Evolutionary conservation across 2,329 filamentous ascomycete genomes (phyloP).

Genomic region (Aspergillus aculeatinus): DNA sequence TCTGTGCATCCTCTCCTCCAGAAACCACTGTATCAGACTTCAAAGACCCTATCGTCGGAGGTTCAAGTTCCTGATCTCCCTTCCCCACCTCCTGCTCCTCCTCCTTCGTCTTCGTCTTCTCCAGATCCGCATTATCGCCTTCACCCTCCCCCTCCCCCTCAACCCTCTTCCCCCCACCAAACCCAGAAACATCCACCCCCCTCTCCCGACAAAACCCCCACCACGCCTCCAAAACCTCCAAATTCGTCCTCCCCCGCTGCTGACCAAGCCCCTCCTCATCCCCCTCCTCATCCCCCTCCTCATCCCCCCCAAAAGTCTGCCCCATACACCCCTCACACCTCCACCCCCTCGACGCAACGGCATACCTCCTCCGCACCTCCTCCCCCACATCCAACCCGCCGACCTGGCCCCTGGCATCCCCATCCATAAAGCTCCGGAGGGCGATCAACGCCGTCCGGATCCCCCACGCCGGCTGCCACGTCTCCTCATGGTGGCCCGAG

Average conservation of each 20-base stretch:
- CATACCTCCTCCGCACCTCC: constrained; percentile 66
- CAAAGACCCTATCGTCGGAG: no score
- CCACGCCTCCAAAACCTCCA: constrained; percentile 70
- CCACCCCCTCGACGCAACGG: constrained; percentile 64
- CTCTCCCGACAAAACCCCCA: constrained; percentile 54
- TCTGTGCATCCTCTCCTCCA: no score
- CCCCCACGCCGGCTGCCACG: constrained; percentile 98
- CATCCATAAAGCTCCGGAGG: constrained; percentile 90
- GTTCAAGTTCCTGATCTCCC: no score
- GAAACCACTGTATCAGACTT: no score
- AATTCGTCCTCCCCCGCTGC: constrained; percentile 57
- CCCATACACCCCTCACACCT: constrained; percentile 67
- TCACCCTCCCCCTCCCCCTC: constrained; percentile 14
- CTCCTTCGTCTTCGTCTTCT: no score
- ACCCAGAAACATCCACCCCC: constrained; percentile 22
- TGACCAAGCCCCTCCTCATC: constrained; percentile 47
- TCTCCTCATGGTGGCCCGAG: constrained; percentile 93
- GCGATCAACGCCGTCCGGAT: constrained; percentile 80
- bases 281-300: constrained; percentile 64
- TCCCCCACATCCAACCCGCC: constrained; percentile 80
- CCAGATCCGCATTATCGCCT: no score
- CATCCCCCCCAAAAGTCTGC: constrained; percentile 61
- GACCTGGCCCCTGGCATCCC: constrained; percentile 80
- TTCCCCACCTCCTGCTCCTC: no score
- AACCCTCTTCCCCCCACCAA: constrained; percentile 35